Evolutionary conservation across 306 rosid species (phyloP), one percentile per base, ranked within the genome.

Genomic region (Vicia sativa): DNA sequence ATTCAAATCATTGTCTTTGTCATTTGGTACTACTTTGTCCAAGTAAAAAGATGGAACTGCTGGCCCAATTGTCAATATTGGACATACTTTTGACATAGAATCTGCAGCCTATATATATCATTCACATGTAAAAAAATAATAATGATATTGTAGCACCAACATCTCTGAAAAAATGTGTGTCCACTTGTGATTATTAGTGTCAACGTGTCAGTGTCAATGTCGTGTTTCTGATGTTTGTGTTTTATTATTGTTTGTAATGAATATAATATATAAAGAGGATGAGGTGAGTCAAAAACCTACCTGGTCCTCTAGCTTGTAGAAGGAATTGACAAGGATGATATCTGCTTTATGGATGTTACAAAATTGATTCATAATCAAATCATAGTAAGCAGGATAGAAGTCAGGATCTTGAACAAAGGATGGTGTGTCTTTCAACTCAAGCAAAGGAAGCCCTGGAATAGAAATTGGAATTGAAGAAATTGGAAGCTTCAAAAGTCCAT

Each of bases 271-370:
- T 31, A 39, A 53, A 19, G 71, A 25, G 53, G 0, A 44, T 7
- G 13, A 65, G 34, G 18, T 25, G 45, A 34, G 11, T 1, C 28
- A 44, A 66, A 54, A 65, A 85, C 93, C 88, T 82, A 85, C 96
- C 93, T 81, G 73, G 18, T 71, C 63, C 74, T 89, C 96, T 3
- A 85, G 81, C 80, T 78, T 72, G 68, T 85, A 72, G 79, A 87
- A 78, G 29, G 93, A 75, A 55, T 85, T 89, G 81, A 82, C 84
- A 62, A 89, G 82, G 58, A 80, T 2, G 49, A 78, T 46, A 72
- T 85, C 89, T 23, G 91, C 91, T 69, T 80, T 44, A 31, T 83
- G 68, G 1, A 56, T 14, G 49, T 83, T 87, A 11, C 76, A 76
- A 23, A 66, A 87, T 26, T 87, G 93, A 67, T 65, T 89, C 74